Percentiles rank a stretch among this genome's conserved stretches.
phyloP scores from a whole-genome alignment of 176 grass and related monocot genomes.

The Dactylis glomerata region DNA sequence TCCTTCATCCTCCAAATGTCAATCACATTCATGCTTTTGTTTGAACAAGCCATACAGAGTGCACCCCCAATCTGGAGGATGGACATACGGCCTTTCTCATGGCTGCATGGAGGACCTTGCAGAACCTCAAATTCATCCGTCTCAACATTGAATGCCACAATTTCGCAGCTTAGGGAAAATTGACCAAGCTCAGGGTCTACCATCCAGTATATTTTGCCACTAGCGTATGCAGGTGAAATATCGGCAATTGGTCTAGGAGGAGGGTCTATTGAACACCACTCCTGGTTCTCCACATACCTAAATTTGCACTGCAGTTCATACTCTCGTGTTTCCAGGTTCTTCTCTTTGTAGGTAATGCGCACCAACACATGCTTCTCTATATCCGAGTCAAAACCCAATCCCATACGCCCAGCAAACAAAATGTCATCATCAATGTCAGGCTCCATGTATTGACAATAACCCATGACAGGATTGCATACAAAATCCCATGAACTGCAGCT shows the following conservation, averaged over 20 bases:
- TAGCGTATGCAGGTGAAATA: background rate
- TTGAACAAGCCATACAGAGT: constrained; percentile 27
- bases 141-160: constrained; percentile 9
- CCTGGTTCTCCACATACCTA: background rate
- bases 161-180: constrained; percentile 12
- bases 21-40: background rate
- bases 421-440: background rate
- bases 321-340: constrained; percentile 14
- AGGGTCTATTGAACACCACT: constrained; percentile 12
- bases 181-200: constrained; percentile 18
- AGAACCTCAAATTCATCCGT: constrained; percentile 21
- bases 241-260: constrained; percentile 25
- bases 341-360: constrained; percentile 26
- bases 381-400: background rate
- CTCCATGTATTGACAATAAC: background rate
- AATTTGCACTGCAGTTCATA: background rate
- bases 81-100: constrained; percentile 1
- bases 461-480: background rate
- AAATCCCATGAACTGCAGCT: background rate
- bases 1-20: constrained; percentile 35
- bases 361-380: background rate
- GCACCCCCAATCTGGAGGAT: constrained; percentile 17
- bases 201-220: constrained; percentile 33
- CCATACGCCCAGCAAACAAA: background rate
- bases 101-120: constrained; percentile 28